Base-by-base conservation (phyloP, 139 green algal genomes). In the Choricystis sp. region DNA sequence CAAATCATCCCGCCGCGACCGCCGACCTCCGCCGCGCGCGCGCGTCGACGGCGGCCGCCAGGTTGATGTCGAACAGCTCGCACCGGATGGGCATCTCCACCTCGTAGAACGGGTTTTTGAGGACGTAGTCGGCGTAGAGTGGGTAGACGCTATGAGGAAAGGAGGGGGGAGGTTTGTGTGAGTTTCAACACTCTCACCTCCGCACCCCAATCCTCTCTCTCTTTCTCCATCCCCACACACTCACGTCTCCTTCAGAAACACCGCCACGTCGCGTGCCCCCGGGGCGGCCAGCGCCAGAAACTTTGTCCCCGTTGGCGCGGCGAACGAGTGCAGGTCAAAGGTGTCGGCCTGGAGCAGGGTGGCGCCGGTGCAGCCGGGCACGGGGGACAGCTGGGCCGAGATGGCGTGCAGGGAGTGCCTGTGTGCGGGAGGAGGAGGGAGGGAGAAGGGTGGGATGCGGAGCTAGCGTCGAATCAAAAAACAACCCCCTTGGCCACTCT, bases 391-490 rank as follows among this genome's bases (percentile, higher is more conserved):
- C 77, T 96, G 85, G 3, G 69, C 71, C 2, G 89, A 77, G 29
- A 97, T 97, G 26, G 85, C 88, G 66, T 92, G 78, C 40, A 95
- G 69, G 4, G 81, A 89, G 68, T 95, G 88, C 84, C 82, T 89
- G 73, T 52, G 9, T 52, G 40, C 31, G 30, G 24, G 61, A 4
- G 49, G 5, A 22, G 68, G 26, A 22, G 62, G 25, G 1, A 2
- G 28, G 57, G 61, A 2, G 25, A 19, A 27, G 31, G 4, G 40
- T 22, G 22, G 9, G 40, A 52, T 52, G 40, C 9, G 9, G 40
- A 52, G 40, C 9, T 9, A 52, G 40, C 9, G 40, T 2, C 28
- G 24, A 25, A n/a, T 24, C 28, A 24, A 60, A 28, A 22, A 60
- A 5, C 26, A 20, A 56, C 29, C 58, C 4, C 3, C 14, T 4